Base-by-base conservation (phyloP, 2,329 filamentous ascomycete genomes). In the Blastomyces parvus region DNA sequence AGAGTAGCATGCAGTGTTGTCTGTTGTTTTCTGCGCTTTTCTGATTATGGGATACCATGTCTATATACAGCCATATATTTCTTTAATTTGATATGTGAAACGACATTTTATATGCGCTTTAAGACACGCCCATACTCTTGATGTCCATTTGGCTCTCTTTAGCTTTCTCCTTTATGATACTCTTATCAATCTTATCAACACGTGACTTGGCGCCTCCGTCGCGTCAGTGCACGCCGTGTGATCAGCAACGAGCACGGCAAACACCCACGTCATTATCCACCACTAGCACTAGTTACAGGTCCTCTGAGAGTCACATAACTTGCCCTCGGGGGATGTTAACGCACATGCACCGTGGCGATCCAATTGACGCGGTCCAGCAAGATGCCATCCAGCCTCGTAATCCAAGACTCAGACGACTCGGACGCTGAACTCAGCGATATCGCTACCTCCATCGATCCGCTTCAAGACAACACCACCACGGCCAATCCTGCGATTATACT, bases 351-450 rank as follows among this genome's bases (percentile, higher is more conserved):
- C 13, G 25, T 53, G 30, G 2, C 30, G 3, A n/a, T 56, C n/a
- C 2, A 30, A 38, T 38, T n/a, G 19, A 17, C 30, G 33, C 33
- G 14, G 19, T 22, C 9, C 30, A 56, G 33, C 52, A 62, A 17
- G 30, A 79, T 79, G 77, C 65, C 72, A 38, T 68, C 66, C 59
- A 68, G 70, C 57, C 73, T 73, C 58, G 70, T 79, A 19, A 77
- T 79, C n/a, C 76, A 76, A 60, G 77, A 79, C 64, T 79, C 77
- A 0, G 77, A 79, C 36, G 77, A 59, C 25, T 74, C 79, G 48
- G 76, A 77, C 13, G 74, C 76, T 58, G 69, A 72, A 61, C 65
- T 74, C n/a, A 68, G 68, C 40, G 70, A 71, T 7, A 7, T 67
- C 27, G 61, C 67, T 25, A 66, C 66, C 19, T 68, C 68, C 4